Percentiles rank a stretch among this genome's conserved stretches.
Conservation (phyloP, 495 filamentous ascomycete species). For the Evansstolkia leycettana region DNA sequence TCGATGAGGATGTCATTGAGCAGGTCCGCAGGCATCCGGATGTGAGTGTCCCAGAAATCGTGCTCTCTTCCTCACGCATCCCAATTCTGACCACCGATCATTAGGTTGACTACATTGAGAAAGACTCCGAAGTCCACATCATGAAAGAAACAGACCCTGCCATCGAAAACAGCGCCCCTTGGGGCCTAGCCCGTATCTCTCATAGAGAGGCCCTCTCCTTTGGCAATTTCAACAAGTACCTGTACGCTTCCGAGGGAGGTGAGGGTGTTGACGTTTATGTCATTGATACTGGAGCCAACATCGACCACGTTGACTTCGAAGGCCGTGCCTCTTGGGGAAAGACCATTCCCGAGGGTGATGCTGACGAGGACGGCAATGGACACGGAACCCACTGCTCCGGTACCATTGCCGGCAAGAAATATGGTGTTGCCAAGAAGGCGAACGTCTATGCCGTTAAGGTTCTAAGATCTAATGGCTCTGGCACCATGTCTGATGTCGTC, state of each 20-base stretch:
- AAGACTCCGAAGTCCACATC: conserved; percentile 80
- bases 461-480: conserved; percentile 90
- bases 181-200: conserved; percentile 96
- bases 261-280: conserved; percentile 99
- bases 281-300: conserved; percentile 94
- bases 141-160: conserved; percentile 40
- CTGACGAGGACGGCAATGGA: conserved; percentile 89
- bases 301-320: conserved; percentile 91
- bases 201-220: conserved; percentile 80
- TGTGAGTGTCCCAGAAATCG: conserved; percentile 70
- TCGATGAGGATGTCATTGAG: conserved; percentile 86
- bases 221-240: conserved; percentile 94
- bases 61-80: too few species aligned
- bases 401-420: conserved; percentile 94
- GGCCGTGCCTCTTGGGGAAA: conserved; percentile 93
- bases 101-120: conserved; percentile 97
- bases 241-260: conserved; percentile 80
- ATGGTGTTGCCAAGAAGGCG: conserved; percentile 98
- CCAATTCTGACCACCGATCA: too few species aligned
- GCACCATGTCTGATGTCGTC: conserved; percentile 96
- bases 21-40: conserved; percentile 91
- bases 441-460: conserved; percentile 96
- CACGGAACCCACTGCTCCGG: conserved; percentile 99
- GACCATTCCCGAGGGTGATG: conserved; percentile 78
- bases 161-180: conserved; percentile 84